Evolutionary conservation across 192 early-diverging fungal species (phyloP).

Genomic region (Backusella morwellensis): DNA sequence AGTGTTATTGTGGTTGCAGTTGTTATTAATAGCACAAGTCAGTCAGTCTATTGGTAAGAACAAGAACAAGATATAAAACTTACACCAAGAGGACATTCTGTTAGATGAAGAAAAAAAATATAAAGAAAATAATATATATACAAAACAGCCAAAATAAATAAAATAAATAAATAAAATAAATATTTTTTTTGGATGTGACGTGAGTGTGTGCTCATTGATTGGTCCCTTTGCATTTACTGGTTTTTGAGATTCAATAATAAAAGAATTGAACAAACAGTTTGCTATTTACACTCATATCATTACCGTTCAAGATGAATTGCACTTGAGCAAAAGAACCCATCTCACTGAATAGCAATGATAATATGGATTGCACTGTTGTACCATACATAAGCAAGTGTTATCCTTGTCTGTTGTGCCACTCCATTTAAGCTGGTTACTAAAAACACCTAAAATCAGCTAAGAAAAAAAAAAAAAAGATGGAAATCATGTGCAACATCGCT

Average conservation of each 20-base stretch:
- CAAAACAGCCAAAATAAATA: neutral
- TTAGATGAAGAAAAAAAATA: neutral
- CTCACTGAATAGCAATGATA: no score
- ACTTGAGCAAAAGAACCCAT: no score
- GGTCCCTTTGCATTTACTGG: neutral
- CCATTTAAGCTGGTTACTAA: no score
- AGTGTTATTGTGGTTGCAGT: neutral
- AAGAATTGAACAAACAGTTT: no score
- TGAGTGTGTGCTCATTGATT: neutral
- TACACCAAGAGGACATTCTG: conserved; percentile 27
- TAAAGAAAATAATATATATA: neutral
- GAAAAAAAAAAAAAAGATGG: neutral
- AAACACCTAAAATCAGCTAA: no score
- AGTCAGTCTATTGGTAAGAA: neutral
- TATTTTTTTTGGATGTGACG: neutral
- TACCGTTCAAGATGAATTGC: no score
- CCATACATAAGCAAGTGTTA: no score
- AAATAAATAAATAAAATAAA: neutral
- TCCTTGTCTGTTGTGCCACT: no score
- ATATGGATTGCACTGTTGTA: no score
- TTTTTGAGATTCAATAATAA: no score
- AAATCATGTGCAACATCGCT: neutral
- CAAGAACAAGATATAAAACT: conserved; percentile 6
- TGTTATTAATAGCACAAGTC: neutral
- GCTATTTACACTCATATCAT: no score